Percentiles rank a stretch among this genome's conserved stretches.
These are phyloP conservation scores for Pythium monospermum DNA, from an alignment of 352 stramenopile species.

Conservation along the genomic window DNA sequence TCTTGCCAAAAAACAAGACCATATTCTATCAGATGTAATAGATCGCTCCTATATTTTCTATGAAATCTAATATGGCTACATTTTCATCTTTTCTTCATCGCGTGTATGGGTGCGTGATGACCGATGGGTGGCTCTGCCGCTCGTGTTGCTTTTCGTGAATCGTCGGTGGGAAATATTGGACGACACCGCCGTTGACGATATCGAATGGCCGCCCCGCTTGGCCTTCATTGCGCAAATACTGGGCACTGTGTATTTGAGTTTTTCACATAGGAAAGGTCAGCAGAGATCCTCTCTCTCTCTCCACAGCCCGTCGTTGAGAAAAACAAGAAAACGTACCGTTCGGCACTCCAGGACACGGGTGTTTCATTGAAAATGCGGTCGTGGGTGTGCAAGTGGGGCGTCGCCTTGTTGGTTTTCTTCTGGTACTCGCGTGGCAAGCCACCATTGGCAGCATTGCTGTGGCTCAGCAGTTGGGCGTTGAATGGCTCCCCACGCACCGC, in stretches of 20 bases:
- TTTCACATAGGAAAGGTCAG: no score
- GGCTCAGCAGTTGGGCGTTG: constrained; percentile 42
- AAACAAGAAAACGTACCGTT: constrained; percentile 52
- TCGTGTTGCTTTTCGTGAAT: constrained; percentile 62
- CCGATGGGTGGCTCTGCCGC: constrained; percentile 61
- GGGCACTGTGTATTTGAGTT: constrained; percentile 47
- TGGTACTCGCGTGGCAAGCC: constrained; percentile 46
- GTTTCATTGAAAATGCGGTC: constrained; percentile 71
- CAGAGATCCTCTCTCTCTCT: no score
- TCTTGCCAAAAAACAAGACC: no score
- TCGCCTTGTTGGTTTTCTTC: constrained; percentile 41
- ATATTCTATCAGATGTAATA: neutral
- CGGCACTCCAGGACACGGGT: constrained; percentile 40
- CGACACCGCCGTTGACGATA: constrained; percentile 55
- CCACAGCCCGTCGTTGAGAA: no score
- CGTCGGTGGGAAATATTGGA: constrained; percentile 53
- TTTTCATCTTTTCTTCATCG: constrained; percentile 21
- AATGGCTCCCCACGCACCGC: constrained; percentile 29
- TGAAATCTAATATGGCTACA: neutral
- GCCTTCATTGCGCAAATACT: constrained; percentile 72
- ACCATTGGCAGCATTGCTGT: constrained; percentile 27
- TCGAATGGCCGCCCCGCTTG: constrained; percentile 52
- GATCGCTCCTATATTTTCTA: neutral
- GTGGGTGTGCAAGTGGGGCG: constrained; percentile 42
- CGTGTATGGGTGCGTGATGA: constrained; percentile 61